Conservation (phyloP, 164 flowering plant genomes). For the Vitis riparia region DNA sequence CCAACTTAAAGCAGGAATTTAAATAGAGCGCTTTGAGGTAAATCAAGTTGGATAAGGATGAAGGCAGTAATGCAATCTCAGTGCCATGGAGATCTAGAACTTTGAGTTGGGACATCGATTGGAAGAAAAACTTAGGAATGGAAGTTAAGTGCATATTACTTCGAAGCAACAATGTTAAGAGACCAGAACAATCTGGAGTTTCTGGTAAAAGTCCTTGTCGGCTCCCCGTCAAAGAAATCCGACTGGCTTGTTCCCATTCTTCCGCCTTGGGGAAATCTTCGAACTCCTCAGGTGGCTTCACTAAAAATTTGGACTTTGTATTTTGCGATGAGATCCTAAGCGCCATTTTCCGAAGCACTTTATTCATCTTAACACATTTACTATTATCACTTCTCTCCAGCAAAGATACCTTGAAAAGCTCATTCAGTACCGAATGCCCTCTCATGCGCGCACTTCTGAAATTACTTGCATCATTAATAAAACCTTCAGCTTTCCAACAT, state of each 20-base stretch:
- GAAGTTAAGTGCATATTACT: neutral
- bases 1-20: conserved; percentile 1
- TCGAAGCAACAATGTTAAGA: conserved; percentile 14
- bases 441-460: neutral
- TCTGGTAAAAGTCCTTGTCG: neutral
- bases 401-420: conserved; percentile 8
- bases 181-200: neutral
- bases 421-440: neutral
- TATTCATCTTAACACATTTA: conserved; percentile 8
- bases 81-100: conserved; percentile 18
- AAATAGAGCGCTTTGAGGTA: conserved; percentile 11
- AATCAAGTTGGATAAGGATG: conserved; percentile 5
- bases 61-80: conserved; percentile 9
- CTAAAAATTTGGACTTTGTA: neutral
- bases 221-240: conserved; percentile 4
- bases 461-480: neutral
- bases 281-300: neutral
- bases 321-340: neutral
- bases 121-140: conserved; percentile 18
- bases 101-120: conserved; percentile 9
- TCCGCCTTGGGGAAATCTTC: neutral
- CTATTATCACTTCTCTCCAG: conserved; percentile 1
- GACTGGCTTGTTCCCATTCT: neutral
- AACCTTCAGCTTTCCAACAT: conserved; percentile 12
- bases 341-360: conserved; percentile 3